Percentiles rank a stretch among this genome's conserved stretches.
Conservation (phyloP, 164 flowering plant genomes). For the Sedum album region DNA sequence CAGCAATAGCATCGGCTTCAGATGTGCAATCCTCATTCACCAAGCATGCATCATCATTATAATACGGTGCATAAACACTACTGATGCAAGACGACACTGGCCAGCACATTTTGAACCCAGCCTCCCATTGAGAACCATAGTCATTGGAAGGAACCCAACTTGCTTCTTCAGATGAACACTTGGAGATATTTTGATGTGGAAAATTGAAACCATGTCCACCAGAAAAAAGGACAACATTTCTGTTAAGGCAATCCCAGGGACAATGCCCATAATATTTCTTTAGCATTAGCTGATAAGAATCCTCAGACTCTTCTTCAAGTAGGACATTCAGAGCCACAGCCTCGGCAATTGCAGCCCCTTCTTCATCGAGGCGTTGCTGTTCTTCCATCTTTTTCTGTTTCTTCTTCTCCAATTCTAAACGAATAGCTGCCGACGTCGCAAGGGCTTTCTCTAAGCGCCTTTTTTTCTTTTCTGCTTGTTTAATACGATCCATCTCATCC, state of each 20-base stretch:
- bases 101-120: conserved; percentile 33
- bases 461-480: conserved; percentile 94
- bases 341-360: conserved; percentile 97
- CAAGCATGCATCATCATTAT: conserved; percentile 29
- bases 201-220: conserved; percentile 30
- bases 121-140: conserved; percentile 28
- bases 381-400: conserved; percentile 91
- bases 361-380: conserved; percentile 92
- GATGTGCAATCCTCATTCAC: conserved; percentile 33
- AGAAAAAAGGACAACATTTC: conserved; percentile 36
- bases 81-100: conserved; percentile 23
- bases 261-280: conserved; percentile 38
- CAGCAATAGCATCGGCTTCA: conserved; percentile 53
- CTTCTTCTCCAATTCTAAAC: conserved; percentile 90
- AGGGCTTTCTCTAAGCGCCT: conserved; percentile 96
- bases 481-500: conserved; percentile 80
- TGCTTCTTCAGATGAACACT: conserved; percentile 34
- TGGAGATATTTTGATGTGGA: conserved; percentile 26
- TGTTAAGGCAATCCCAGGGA: conserved; percentile 34
- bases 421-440: conserved; percentile 93
- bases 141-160: conserved; percentile 40
- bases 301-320: conserved; percentile 73
- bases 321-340: conserved; percentile 95
- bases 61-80: conserved; percentile 20
- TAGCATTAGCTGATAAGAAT: conserved; percentile 41